phyloP scores from a whole-genome alignment of 2,329 filamentous ascomycete species.

The Cladosporium sp. region DNA sequence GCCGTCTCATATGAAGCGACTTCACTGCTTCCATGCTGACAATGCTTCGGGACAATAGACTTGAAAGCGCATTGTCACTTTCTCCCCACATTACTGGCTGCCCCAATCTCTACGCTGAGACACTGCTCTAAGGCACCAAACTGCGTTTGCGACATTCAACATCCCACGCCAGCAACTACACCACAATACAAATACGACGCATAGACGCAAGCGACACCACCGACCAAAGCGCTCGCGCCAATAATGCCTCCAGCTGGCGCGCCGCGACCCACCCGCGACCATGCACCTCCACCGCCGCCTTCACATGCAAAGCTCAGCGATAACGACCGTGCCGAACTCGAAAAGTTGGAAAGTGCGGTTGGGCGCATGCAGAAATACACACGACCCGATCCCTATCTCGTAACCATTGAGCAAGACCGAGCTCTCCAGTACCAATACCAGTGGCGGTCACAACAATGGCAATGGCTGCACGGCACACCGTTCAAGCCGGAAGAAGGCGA shows the following conservation, averaged over 20 bases:
- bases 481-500: slow-evolving; percentile 52
- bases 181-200: too few relatives aligned
- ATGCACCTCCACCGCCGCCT: background rate
- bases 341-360: slow-evolving; percentile 36
- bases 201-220: background rate
- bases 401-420: slow-evolving; percentile 42
- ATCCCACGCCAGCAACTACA: background rate
- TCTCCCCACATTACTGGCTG: background rate
- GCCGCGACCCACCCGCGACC: slow-evolving; percentile 6
- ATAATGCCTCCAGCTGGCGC: slow-evolving; percentile 8
- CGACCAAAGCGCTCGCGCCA: background rate
- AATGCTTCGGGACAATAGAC: background rate
- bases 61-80: slow-evolving; percentile 4
- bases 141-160: background rate
- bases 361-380: slow-evolving; percentile 40
- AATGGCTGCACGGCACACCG: slow-evolving; percentile 45
- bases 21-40: background rate
- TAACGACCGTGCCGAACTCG: slow-evolving; percentile 31
- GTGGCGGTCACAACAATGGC: slow-evolving; percentile 34
- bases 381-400: slow-evolving; percentile 42
- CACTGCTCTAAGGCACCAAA: background rate
- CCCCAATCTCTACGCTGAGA: background rate
- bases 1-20: background rate
- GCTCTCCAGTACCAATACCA: slow-evolving; percentile 36
- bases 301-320: slow-evolving; percentile 14